These are phyloP conservation scores for Hypoxylon rickii DNA, from an alignment of 495 filamentous ascomycete genomes.

Conservation along the genomic window DNA sequence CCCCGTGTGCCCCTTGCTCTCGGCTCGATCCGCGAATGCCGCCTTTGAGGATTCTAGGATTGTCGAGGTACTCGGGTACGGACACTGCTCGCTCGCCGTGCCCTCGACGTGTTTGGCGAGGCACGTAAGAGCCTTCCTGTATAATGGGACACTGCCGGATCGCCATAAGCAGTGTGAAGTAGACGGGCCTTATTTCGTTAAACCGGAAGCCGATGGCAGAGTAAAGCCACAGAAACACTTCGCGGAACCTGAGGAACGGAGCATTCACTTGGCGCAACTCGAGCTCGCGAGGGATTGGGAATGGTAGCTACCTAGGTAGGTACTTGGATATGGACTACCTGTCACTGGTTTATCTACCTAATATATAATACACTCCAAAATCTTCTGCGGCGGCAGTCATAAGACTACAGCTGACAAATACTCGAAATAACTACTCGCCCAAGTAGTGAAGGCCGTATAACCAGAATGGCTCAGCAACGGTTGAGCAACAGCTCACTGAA, in stretches of 20 bases:
- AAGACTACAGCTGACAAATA: no score
- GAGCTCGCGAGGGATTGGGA: slow-evolving; percentile 34
- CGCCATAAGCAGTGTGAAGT: slow-evolving; percentile 41
- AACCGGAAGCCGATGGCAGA: slow-evolving; percentile 24
- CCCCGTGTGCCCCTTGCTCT: slow-evolving; percentile 49
- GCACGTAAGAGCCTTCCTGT: slow-evolving; percentile 44
- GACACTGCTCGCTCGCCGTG: slow-evolving; percentile 49
- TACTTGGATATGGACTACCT: background rate
- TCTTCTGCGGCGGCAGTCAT: no score
- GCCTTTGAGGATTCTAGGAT: slow-evolving; percentile 46
- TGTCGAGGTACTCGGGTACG: slow-evolving; percentile 50
- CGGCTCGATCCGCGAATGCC: slow-evolving; percentile 43
- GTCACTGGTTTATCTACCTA: no score
- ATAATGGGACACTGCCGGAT: slow-evolving; percentile 45
- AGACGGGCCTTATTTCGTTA: slow-evolving; percentile 42
- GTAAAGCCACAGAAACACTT: slow-evolving; percentile 7
- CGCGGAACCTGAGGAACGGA: slow-evolving; percentile 25
- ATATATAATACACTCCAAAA: no score
- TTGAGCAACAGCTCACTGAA: no score
- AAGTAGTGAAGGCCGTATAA: no score
- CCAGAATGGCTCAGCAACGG: no score
- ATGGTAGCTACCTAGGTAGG: background rate
- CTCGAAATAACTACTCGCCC: no score
- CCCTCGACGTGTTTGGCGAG: slow-evolving; percentile 45
- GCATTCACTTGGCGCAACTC: slow-evolving; percentile 38